Evolutionary conservation across 1,284 basidiomycete species (phyloP).

Genomic region (Somion occarium): DNA sequence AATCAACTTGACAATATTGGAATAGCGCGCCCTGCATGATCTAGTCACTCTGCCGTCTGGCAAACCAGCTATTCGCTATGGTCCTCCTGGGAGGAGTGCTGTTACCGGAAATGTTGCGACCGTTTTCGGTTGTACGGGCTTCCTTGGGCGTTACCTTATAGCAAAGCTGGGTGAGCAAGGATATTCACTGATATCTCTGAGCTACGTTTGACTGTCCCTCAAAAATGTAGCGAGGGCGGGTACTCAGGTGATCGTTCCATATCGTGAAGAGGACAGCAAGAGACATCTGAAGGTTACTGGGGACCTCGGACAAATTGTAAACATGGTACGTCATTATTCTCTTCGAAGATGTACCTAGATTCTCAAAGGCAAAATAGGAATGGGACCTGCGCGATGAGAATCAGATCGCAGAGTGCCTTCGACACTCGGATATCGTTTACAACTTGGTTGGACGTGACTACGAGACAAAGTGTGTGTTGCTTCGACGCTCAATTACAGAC

Average conservation of each 20-base stretch:
- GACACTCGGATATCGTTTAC: constrained; percentile 97
- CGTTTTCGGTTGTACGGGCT: constrained; percentile 96
- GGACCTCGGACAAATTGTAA: constrained; percentile 94
- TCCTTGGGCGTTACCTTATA: constrained; percentile 92
- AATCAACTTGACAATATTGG: constrained; percentile 3
- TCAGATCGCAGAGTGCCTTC: constrained; percentile 91
- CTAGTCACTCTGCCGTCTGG: constrained; percentile 47
- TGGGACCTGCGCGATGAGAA: constrained; percentile 88
- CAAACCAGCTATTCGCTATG: constrained; percentile 69
- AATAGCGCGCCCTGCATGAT: constrained; percentile 69
- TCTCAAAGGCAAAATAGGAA: constrained; percentile 52
- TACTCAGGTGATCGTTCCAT: constrained; percentile 93
- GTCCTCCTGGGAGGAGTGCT: constrained; percentile 82
- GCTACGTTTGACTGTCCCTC: not conserved
- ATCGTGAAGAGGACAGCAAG: constrained; percentile 94
- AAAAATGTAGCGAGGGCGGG: constrained; percentile 72
- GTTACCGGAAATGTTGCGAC: constrained; percentile 89
- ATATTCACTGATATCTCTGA: not conserved
- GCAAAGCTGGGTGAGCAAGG: constrained; percentile 75
- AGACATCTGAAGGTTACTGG: constrained; percentile 91
- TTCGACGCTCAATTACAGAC: not conserved
- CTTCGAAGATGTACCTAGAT: not conserved
- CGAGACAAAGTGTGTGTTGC: constrained; percentile 52
- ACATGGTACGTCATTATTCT: constrained; percentile 56
- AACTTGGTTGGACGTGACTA: constrained; percentile 89